Conservation (phyloP, 2,329 filamentous ascomycete genomes). For the Ilyonectria sp. region DNA sequence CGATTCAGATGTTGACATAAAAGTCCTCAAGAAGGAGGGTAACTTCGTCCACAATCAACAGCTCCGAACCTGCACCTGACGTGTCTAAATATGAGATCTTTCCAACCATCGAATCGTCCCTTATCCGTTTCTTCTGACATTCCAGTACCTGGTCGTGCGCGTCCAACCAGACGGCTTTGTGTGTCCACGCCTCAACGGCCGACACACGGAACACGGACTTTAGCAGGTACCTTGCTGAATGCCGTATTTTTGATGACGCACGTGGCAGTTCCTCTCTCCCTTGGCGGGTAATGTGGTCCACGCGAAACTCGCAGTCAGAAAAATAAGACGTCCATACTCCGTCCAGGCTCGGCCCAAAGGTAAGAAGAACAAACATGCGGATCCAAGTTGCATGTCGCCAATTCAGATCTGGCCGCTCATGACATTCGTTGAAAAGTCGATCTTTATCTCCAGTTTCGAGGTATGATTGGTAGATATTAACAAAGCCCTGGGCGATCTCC, state of each 20-base stretch:
- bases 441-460: neutral
- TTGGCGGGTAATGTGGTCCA: neutral
- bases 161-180: neutral
- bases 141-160: neutral
- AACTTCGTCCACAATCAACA: neutral
- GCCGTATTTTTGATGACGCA: neutral
- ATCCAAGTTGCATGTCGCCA: slow-evolving; percentile 13
- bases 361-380: slow-evolving; percentile 8
- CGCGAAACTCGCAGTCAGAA: neutral
- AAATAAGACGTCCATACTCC: neutral
- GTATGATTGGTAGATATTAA: neutral
- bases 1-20: neutral
- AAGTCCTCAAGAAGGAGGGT: neutral
- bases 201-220: slow-evolving; percentile 1
- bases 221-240: neutral
- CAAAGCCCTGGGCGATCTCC: neutral
- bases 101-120: neutral
- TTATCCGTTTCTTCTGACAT: neutral
- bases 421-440: neutral
- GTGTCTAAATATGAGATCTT: too few species aligned
- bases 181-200: neutral
- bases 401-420: neutral
- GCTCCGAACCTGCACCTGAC: neutral
- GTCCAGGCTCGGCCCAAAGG: neutral
- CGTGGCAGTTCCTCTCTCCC: neutral